Percentiles rank a stretch among this genome's conserved stretches.
phyloP scores from a whole-genome alignment of 2,329 filamentous ascomycete genomes.

The Ophiognomonia clavigignenti-juglandacearum region DNA sequence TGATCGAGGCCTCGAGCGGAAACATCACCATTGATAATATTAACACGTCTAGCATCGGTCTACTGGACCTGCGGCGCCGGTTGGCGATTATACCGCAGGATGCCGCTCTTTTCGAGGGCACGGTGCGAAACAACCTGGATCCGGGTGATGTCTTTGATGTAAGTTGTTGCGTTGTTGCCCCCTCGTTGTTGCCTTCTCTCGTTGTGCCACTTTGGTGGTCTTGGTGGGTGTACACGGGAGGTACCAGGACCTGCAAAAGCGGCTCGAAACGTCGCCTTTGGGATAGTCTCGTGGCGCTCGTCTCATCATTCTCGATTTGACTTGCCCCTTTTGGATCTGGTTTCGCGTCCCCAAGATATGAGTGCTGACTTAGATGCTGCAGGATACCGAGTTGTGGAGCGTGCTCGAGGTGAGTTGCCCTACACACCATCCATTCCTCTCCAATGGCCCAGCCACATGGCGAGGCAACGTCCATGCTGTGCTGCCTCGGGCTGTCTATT shows the following conservation, averaged over 20 bases:
- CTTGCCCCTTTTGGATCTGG: conserved; percentile 2
- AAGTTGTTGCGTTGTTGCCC: conserved; percentile 4
- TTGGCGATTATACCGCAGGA: conserved; percentile 98
- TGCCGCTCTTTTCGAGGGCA: conserved; percentile 74
- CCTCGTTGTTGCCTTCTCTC: background rate
- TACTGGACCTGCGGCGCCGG: conserved; percentile 81
- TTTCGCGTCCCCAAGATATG: conserved; percentile 8
- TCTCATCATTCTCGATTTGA: background rate
- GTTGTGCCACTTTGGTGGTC: background rate
- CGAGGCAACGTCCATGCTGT: conserved; percentile 15
- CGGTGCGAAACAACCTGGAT: conserved; percentile 88
- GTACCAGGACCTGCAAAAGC: no score
- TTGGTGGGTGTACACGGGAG: background rate
- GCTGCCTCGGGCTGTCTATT: conserved; percentile 31
- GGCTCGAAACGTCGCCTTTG: no score
- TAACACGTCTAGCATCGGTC: conserved; percentile 84
- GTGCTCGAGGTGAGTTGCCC: conserved; percentile 66
- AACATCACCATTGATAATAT: conserved; percentile 85
- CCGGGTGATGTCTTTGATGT: conserved; percentile 84
- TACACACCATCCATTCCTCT: conserved; percentile 11
- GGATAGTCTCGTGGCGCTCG: background rate
- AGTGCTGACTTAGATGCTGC: conserved; percentile 17
- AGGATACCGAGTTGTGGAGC: conserved; percentile 92
- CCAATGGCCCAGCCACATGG: conserved; percentile 18
- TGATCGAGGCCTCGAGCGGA: conserved; percentile 83